Conservation (phyloP, 306 rosid genomes). For the Lathyrus aphaca region DNA sequence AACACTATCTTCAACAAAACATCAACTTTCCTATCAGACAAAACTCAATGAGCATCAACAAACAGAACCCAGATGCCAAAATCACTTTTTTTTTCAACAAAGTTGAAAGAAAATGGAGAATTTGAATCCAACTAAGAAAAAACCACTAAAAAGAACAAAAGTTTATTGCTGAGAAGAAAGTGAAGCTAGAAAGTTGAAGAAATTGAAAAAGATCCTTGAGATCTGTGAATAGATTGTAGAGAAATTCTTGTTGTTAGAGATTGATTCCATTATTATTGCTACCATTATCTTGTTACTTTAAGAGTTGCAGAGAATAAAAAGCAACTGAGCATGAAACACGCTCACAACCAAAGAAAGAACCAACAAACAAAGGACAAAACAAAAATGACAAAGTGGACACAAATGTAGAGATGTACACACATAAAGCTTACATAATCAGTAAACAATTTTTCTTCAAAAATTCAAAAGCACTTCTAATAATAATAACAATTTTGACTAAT, state of each 20-base stretch:
- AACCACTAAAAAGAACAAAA: slow-evolving; percentile 45
- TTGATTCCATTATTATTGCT: slow-evolving; percentile 47
- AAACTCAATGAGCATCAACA: slow-evolving; percentile 40
- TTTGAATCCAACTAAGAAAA: slow-evolving; percentile 55
- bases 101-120: slow-evolving; percentile 43
- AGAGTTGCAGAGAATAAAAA: slow-evolving; percentile 41
- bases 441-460: slow-evolving; percentile 28
- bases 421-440: slow-evolving; percentile 42
- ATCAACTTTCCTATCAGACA: slow-evolving; percentile 40
- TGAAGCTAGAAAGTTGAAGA: slow-evolving; percentile 45
- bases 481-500: neutral
- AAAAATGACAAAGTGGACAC: slow-evolving; percentile 66
- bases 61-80: slow-evolving; percentile 57
- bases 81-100: slow-evolving; percentile 34
- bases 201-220: slow-evolving; percentile 72
- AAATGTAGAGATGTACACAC: slow-evolving; percentile 57
- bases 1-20: slow-evolving; percentile 36
- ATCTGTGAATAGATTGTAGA: slow-evolving; percentile 60
- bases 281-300: slow-evolving; percentile 45
- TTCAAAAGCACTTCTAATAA: neutral
- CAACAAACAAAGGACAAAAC: slow-evolving; percentile 63
- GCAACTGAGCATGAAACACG: slow-evolving; percentile 45
- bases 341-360: slow-evolving; percentile 53
- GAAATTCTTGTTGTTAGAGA: slow-evolving; percentile 43
- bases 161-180: slow-evolving; percentile 47